Base-by-base conservation (phyloP, 164 flowering plant genomes). In the Sextonia rubra region DNA sequence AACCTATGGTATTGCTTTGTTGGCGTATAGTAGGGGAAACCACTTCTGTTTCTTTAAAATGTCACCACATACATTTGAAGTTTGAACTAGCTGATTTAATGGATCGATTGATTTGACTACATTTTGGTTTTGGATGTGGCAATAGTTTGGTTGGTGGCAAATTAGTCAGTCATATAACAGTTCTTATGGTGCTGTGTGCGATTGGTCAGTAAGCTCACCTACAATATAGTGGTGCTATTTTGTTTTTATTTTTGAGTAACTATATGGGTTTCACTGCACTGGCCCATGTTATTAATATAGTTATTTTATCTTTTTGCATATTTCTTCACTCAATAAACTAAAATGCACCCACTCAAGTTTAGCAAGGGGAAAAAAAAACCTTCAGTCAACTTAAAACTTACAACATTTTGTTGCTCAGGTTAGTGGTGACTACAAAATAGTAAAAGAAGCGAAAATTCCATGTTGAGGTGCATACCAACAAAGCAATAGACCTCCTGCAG, bases 1-100 rank as follows among this genome's bases (percentile, higher is more conserved):
- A 83, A 83, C 85, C 87, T 71, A 81, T 52, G 82, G 3, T 12
- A 60, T 52, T 12, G 29, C 49, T 60, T 68, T 32, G 25, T 12
- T 68, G 61, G 70, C 62, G 48, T 70, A 29, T 55, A 60, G 14
- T 25, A 47, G 82, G 71, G 82, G 61, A 68, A 81, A 30, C 62
- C 24, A 23, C 0, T 71, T 17, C 68, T 12, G 66, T 55, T 81
- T 79, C 71, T 44, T 69, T 73, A 18, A 27, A 18, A 44, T 76
- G 22, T 73, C 30, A 14, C 27, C 69, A 65, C 58, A 47, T 52
- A 77, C 74, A 77, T n/a, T n/a, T n/a, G n/a, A n/a, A n/a, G n/a
- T 69, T 64, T n/a, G 1, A 4, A n/a, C 27, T 11, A 15, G 15
- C 29, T 9, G n/a, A n/a, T 17, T 9, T 18, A 18, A n/a, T n/a